Evolutionary conservation across 805 yeast species (phyloP).

Genomic region (Candida incommunis): DNA sequence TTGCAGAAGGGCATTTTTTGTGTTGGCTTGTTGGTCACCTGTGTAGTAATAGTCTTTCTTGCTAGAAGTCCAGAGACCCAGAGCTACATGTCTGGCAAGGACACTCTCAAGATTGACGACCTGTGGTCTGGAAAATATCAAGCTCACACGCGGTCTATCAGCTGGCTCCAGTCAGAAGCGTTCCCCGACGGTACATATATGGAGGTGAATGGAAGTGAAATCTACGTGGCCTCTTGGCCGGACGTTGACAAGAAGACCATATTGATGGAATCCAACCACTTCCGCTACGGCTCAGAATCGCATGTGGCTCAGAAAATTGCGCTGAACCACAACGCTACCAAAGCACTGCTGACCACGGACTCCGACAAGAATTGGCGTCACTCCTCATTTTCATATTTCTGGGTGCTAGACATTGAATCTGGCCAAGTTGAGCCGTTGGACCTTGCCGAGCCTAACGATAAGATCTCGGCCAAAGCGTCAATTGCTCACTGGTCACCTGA

Average conservation of each 20-base stretch:
- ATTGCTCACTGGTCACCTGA: constrained; percentile 66
- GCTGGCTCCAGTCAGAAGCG: not conserved
- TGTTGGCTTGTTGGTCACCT: not conserved
- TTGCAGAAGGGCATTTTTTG: not conserved
- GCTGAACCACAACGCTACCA: constrained; percentile 31
- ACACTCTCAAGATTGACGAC: not conserved
- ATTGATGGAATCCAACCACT: not conserved
- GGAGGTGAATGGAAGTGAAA: not conserved
- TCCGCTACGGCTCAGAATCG: not conserved
- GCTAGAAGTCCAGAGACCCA: not conserved
- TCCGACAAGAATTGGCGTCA: constrained; percentile 46
- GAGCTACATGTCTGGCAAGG: not conserved
- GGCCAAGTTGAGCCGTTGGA: constrained; percentile 21
- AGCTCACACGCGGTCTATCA: not conserved
- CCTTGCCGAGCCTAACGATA: constrained; percentile 8
- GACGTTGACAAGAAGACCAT: not conserved
- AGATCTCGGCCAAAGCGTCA: constrained; percentile 21
- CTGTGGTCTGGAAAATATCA: not conserved
- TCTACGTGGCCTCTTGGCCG: not conserved
- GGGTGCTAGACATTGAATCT: constrained; percentile 39
- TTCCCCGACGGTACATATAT: not conserved
- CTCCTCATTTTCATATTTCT: constrained; percentile 46
- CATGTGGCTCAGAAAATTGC: not conserved
- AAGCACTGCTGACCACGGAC: constrained; percentile 45
- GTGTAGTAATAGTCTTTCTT: not conserved